Evolutionary conservation across 768 basidiomycete genomes (phyloP), one percentile per base, ranked within the genome.

Genomic region (Russula vinacea): DNA sequence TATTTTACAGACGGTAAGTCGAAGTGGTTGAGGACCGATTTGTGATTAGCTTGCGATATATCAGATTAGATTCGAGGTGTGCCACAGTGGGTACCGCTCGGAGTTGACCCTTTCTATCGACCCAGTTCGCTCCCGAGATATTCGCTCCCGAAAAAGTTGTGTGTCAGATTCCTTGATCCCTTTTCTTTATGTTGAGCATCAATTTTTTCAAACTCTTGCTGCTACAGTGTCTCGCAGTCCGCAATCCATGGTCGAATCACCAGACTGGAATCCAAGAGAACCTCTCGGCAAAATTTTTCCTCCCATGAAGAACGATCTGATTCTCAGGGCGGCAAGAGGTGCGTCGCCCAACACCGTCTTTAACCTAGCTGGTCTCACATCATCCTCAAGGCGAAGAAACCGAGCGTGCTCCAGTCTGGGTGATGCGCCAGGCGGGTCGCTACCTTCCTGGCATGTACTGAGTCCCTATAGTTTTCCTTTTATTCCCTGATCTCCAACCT

Each of bases 401-500:
- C 0, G 92, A 94, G 71, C 85, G 90, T 60, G 93, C 94, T 8
- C 94, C 95, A n/a, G 93, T 94, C 62, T 98, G 95, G 95, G 90
- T 96, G 56, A 98, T 98, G 95, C 85, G 95, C 40, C 95, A 98
- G 74, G 95, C 95, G 26, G 95, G 95, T 55, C 85, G 95, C 58
- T 95, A 96, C 77, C 84, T 98, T 52, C 95, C 95, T 76, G 95
- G 91, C 90, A 70, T 72, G 76, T 73, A 2, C 3, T 17, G 7
- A 35, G 68, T 57, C 45, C 50, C 50, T 56, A 60, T 22, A 59
- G 56, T 57, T 17, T 44, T 26, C 56, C 37, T 32, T 66, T 44
- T 26, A 37, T 52, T 59, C 59, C 47, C 37, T 54, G 24, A 35
- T 68, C n/a, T n/a, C 16, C 42, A 14, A 29, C n/a, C 26, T 33